Conservation (phyloP, 2,329 filamentous ascomycete species). For the Penicillium olsonii region DNA sequence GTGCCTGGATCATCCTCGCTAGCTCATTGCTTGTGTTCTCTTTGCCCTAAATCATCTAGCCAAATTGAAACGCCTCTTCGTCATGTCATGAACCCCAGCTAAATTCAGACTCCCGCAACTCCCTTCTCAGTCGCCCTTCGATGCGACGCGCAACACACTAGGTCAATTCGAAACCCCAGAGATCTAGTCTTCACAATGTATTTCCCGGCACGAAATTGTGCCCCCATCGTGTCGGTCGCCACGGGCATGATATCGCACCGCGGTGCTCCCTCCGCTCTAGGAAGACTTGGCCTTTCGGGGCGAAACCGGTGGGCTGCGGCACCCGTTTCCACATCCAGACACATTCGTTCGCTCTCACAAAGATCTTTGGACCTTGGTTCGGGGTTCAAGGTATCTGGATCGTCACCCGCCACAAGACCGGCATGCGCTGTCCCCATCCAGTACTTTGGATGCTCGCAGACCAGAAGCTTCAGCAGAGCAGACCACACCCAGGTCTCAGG, state of each 20-base stretch:
- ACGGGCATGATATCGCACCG: conserved; percentile 5
- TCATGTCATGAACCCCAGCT: conserved; percentile 13
- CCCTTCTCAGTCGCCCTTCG: neutral
- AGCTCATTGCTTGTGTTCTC: neutral
- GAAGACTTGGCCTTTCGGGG: conserved; percentile 1
- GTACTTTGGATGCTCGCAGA: conserved; percentile 7
- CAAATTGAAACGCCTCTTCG: conserved; percentile 12
- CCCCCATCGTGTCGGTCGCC: conserved; percentile 10
- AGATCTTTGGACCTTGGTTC: neutral
- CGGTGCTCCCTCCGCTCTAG: neutral
- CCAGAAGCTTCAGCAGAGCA: conserved; percentile 16
- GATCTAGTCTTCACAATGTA: conserved; percentile 7
- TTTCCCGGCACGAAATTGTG: conserved; percentile 9
- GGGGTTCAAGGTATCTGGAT: neutral
- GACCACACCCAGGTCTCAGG: conserved; percentile 18
- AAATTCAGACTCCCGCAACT: neutral
- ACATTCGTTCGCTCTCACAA: neutral
- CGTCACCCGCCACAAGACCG: neutral
- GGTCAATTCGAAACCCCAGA: neutral
- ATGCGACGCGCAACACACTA: neutral
- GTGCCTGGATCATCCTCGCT: conserved; percentile 8
- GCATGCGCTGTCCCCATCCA: neutral
- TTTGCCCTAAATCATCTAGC: neutral
- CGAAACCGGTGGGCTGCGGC: neutral
- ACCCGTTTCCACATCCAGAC: neutral